A percentile compares a stretch with the other conserved stretches of the same genome.
These are phyloP conservation scores for Xylaria nigripes DNA, from an alignment of 495 filamentous ascomycete species.

Conservation along the genomic window DNA sequence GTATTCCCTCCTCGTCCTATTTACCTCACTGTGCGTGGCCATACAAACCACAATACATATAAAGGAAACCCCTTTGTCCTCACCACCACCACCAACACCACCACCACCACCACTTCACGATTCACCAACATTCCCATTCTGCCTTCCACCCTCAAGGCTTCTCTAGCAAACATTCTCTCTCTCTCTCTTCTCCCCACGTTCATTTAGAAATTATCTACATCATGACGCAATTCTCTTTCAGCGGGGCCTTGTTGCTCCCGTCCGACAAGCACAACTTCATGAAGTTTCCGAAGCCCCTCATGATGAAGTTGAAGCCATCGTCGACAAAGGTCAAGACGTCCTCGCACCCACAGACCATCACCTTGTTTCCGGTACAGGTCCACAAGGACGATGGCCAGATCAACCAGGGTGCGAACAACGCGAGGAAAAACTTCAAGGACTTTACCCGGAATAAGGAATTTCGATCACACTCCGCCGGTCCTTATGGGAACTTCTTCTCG, in stretches of 20 bases:
- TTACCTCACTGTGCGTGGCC: constrained; percentile 10
- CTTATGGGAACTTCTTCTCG: constrained; percentile 11
- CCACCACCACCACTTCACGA: not conserved
- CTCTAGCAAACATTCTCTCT: constrained; percentile 6
- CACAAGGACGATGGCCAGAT: constrained; percentile 13
- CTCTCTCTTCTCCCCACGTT: constrained; percentile 7
- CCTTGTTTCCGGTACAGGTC: constrained; percentile 7
- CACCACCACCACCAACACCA: too few relatives aligned
- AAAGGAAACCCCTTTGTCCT: constrained; percentile 10
- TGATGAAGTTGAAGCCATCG: constrained; percentile 2
- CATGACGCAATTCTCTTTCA: constrained; percentile 10
- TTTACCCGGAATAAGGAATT: constrained; percentile 2
- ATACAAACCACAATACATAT: constrained; percentile 1
- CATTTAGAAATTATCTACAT: not conserved
- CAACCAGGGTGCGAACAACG: constrained; percentile 8
- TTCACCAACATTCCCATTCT: constrained; percentile 1
- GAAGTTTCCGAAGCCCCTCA: not conserved
- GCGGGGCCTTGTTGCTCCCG: constrained; percentile 4
- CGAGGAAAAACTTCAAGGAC: constrained; percentile 12
- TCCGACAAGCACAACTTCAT: constrained; percentile 5
- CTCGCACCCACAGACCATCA: constrained; percentile 7
- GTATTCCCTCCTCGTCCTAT: not conserved
- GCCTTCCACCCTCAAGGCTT: not conserved
- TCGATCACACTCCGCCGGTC: constrained; percentile 7
- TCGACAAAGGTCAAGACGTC: constrained; percentile 5